These are phyloP conservation scores for Rhipidocladum racemiflorum DNA, from an alignment of 176 grass and related monocot genomes.

Conservation along the genomic window DNA sequence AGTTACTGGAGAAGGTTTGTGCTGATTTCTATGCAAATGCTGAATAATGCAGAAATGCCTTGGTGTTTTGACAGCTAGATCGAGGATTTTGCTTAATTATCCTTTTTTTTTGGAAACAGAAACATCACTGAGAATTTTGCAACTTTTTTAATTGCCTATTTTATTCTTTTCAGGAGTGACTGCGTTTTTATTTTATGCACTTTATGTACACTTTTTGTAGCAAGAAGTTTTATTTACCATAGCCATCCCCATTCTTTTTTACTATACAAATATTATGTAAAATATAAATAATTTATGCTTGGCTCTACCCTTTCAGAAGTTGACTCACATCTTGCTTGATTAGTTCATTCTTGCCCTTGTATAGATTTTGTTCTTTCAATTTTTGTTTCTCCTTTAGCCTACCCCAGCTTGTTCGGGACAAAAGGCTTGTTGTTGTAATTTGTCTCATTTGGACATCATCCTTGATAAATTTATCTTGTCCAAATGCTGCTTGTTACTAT, in stretches of 20 bases:
- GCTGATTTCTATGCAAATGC: neutral
- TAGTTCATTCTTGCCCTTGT: neutral
- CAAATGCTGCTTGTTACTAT: slow-evolving; percentile 6
- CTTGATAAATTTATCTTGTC: neutral
- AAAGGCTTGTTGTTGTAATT: no score
- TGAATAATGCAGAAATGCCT: neutral
- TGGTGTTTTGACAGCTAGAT: neutral
- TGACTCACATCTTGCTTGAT: neutral
- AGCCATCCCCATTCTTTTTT: neutral
- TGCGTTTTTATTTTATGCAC: neutral
- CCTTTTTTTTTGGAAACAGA: neutral
- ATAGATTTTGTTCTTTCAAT: neutral
- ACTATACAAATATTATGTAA: neutral
- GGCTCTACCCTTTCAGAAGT: neutral
- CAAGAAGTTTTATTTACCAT: neutral
- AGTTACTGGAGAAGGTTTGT: slow-evolving; percentile 69
- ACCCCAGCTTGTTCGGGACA: no score
- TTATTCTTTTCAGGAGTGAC: neutral
- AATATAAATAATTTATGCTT: neutral
- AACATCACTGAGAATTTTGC: neutral
- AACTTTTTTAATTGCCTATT: slow-evolving; percentile 13
- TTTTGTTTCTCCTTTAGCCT: no score
- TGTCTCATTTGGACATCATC: neutral
- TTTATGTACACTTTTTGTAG: neutral
- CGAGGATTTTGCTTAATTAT: neutral